phyloP scores from a whole-genome alignment of 2,329 filamentous ascomycete species.

The Metarhizium guizhouense region DNA sequence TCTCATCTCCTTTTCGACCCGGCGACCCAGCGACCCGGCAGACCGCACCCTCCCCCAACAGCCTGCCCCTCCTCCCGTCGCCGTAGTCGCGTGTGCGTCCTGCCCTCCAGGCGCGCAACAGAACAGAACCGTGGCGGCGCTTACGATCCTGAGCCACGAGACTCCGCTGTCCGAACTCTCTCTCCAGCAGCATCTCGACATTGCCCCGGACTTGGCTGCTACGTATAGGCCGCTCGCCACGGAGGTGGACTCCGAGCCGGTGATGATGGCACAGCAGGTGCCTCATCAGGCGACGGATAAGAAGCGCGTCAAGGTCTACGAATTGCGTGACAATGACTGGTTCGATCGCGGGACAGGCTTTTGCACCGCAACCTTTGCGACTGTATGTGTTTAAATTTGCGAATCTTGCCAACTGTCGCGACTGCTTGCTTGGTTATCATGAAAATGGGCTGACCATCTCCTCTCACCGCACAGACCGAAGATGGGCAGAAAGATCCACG shows the following conservation, averaged over 20 bases:
- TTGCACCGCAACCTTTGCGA: constrained; percentile 68
- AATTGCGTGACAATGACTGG: constrained; percentile 98
- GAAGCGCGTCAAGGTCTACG: constrained; percentile 95
- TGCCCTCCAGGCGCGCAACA: constrained; percentile 18
- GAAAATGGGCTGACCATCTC: not conserved
- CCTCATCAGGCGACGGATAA: constrained; percentile 59
- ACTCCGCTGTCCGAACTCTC: constrained; percentile 42
- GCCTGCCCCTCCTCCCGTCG: not conserved
- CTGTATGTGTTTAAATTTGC: constrained; percentile 44
- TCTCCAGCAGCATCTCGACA: constrained; percentile 50
- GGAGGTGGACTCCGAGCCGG: constrained; percentile 49
- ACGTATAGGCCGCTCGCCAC: constrained; percentile 37
- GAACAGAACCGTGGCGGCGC: constrained; percentile 43
- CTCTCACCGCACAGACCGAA: constrained; percentile 34
- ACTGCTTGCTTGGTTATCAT: not conserved
- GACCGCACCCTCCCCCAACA: constrained; percentile 1
- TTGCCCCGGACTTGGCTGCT: constrained; percentile 42
- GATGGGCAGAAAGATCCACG: constrained; percentile 69
- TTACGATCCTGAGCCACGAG: constrained; percentile 46
- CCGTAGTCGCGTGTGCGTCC: constrained; percentile 7
- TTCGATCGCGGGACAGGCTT: constrained; percentile 96
- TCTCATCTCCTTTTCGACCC: not conserved
- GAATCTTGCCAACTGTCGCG: not conserved
- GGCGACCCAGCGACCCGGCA: constrained; percentile 3
- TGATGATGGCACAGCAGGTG: constrained; percentile 65